Evolutionary conservation across 495 filamentous ascomycete species (phyloP).

Genomic region (Neurospora sp.): DNA sequence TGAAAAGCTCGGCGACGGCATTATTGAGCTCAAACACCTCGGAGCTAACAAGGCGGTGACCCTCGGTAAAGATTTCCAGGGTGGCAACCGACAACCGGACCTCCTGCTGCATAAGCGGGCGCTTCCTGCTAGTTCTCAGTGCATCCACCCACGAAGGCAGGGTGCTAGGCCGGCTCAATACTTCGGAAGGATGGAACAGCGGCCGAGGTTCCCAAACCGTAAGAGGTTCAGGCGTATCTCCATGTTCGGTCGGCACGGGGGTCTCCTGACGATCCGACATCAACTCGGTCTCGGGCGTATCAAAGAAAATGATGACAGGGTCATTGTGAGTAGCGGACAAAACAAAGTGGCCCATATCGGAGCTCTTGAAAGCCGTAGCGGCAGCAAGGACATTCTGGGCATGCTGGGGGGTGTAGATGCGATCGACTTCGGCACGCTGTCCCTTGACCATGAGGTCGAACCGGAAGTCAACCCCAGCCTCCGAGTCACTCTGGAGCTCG

Average conservation of each 20-base stretch:
- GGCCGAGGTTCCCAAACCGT: conserved; percentile 46
- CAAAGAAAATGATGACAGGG: conserved; percentile 57
- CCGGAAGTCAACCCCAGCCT: conserved; percentile 61
- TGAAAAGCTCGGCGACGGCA: conserved; percentile 75
- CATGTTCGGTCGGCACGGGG: conserved; percentile 6
- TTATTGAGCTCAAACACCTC: conserved; percentile 63
- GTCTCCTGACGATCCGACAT: conserved; percentile 22
- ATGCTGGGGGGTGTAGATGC: conserved; percentile 41
- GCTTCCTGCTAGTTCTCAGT: conserved; percentile 48
- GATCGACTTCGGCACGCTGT: conserved; percentile 49
- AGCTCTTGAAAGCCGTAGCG: conserved; percentile 57
- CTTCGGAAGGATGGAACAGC: conserved; percentile 58
- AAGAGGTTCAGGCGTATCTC: conserved; percentile 23
- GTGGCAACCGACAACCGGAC: conserved; percentile 66
- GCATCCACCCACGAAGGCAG: conserved; percentile 53
- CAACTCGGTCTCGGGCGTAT: conserved; percentile 45
- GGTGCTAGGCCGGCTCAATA: conserved; percentile 48
- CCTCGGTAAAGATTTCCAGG: conserved; percentile 62
- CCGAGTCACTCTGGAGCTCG: conserved; percentile 57
- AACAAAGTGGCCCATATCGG: conserved; percentile 69
- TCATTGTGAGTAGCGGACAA: conserved; percentile 55
- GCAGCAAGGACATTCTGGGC: conserved; percentile 41
- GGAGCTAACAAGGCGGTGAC: conserved; percentile 60
- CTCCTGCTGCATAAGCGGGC: conserved; percentile 54
- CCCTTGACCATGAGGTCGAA: conserved; percentile 58